Base-by-base conservation (phyloP, 164 flowering plant species). In the Vitis amurensis region DNA sequence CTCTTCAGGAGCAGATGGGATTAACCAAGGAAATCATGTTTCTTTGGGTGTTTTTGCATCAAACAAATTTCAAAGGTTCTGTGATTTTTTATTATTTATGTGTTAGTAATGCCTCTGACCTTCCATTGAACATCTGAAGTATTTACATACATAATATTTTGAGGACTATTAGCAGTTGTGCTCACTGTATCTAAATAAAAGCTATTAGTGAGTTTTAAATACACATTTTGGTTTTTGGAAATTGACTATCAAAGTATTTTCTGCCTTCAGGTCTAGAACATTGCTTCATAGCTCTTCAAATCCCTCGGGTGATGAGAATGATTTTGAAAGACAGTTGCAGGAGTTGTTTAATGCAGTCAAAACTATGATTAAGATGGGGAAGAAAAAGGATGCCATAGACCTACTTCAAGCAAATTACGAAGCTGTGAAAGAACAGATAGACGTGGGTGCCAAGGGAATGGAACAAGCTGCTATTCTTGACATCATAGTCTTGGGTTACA, bases 381-480 rank as follows among this genome's bases (percentile, higher is more conserved):
- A 88, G 55, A 68, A 76, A 74, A 78, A 71, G 64, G 92, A 82
- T 78, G 95, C 97, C 1, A 30, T 73, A 16, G 85, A 84, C 73
- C 76, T 94, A 63, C 93, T 94, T 76, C 76, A 76, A 71, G 98
- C 98, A 73, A 94, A 92, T 79, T 89, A 86, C 79, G 85, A 81
- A 76, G 84, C 81, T 63, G 94, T 88, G 50, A 89, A 88, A 80
- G 91, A 85, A 73, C 89, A 83, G 79, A 73, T 94, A 16, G 80
- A 82, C 74, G 77, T 81, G 58, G 97, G 97, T 49, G 63, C 30
- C n/a, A 78, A 70, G 74, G 88, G 94, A 75, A 81, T 92, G 55
- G 92, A 90, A 79, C 87, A 88, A 82, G 98, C 93, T 77, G 97
- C 97, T 71, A 60, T 77, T 71, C 89, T 94, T 73, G 98, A 94